Base-by-base conservation (phyloP, 2,329 filamentous ascomycete species). In the Phaeophleospora eucalypticola region DNA sequence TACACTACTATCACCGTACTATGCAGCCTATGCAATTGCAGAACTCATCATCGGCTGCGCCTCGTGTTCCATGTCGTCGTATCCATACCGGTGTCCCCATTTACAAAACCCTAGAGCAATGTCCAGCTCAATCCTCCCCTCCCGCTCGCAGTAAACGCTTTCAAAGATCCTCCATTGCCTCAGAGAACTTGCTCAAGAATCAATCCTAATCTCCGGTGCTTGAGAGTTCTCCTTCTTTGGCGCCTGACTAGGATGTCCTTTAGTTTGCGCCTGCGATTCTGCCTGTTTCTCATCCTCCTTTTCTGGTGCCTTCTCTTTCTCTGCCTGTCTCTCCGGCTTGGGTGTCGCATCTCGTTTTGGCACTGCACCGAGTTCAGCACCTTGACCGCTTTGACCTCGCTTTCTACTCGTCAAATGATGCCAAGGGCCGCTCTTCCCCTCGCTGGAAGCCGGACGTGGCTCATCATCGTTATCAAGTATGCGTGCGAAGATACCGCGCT, bases 401-500 rank as follows among this genome's bases (percentile, higher is more conserved):
- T 88, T 90, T 59, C 87, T 77, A 14, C 86, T 83, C 2, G 81
- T 79, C 45, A 87, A 76, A 58, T 85, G 79, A 64, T 61, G 89
- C 57, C 58, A 60, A 61, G 55, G 51, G 34, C 50, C 53, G 21
- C 47, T 52, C 38, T 56, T 58, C 17, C 56, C 54, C 14, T 50
- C 43, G 32, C 44, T 54, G 17, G 47, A 47, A 29, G 32, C 36
- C 12, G 46, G 29, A 33, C 27, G 51, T 46, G 36, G 52, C 15
- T 29, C 38, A 27, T 57, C 54, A 44, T 60, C 60, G 32, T 54
- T 65, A 68, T 90, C 86, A 43, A 84, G 85, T 61, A 96, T 89
- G 55, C 86, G 83, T 40, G 88, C 78, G 55, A 97, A 88, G 63
- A 95, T 84, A 10, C 86, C 78, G 48, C 82, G 83, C 72, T 88